Conservation (phyloP, 2,329 filamentous ascomycete genomes). For the Aspergillus costaricaensis region DNA sequence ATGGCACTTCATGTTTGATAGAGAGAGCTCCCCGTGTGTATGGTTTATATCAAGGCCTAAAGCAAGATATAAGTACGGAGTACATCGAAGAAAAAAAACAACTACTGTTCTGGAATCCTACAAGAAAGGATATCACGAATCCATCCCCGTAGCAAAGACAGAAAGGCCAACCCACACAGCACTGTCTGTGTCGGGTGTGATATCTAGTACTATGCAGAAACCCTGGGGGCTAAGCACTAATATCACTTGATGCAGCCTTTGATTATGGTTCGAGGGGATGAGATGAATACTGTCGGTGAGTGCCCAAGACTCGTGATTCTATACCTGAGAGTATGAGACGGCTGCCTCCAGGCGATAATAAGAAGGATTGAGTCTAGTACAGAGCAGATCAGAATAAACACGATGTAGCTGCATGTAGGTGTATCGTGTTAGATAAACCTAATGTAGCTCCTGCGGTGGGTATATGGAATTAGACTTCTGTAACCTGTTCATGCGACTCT, state of each 20-base stretch:
- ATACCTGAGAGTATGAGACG: neutral
- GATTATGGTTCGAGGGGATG: neutral
- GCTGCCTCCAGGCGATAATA: neutral
- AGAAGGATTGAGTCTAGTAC: neutral
- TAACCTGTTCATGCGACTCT: constrained; percentile 5
- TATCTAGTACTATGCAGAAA: neutral
- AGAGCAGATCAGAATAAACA: constrained; percentile 7
- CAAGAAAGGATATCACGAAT: neutral
- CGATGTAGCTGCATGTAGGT: constrained; percentile 6
- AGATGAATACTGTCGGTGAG: neutral
- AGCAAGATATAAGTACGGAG: neutral
- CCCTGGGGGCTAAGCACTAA: neutral
- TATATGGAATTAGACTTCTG: neutral
- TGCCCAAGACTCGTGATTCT: neutral
- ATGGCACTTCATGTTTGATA: too few species aligned
- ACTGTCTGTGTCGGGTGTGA: neutral
- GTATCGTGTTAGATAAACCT: neutral
- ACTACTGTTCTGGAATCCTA: neutral
- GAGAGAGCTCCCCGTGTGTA: too few species aligned
- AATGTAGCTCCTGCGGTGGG: constrained; percentile 1
- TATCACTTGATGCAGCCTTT: neutral
- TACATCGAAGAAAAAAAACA: neutral
- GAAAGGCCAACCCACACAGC: neutral
- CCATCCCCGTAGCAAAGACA: neutral
- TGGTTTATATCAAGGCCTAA: too few species aligned